Base-by-base conservation (phyloP, 345 rosid species). In the Erucastrum elatum region DNA sequence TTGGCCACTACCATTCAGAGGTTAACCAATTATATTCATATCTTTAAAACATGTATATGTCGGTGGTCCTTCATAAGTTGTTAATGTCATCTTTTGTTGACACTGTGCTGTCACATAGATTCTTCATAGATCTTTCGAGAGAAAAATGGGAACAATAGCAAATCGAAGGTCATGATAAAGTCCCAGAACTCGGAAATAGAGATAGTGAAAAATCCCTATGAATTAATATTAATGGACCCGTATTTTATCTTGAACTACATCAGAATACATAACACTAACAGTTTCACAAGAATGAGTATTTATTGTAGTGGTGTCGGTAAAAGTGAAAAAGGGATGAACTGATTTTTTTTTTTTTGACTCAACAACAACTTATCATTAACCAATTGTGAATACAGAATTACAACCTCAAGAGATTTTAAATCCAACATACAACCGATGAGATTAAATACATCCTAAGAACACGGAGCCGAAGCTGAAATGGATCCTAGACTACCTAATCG, bases 1-100 rank as follows among this genome's bases (percentile, higher is more conserved):
- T 79, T 68, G 78, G 66, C 75, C 82, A 79, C 74, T 68, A 62
- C 49, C 25, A 67, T 74, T 21, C 59, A 79, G 34, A 79, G 46
- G 13, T n/a, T 46, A 74, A 68, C 70, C 70, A 79, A 74, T 68
- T 70, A 74, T 3, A 74, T 74, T 68, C 66, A 74, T 61, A 73
- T 61, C 31, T 49, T 44, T 60, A 34, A 55, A 74, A 73, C 70
- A 73, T 79, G 55, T 74, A 62, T 62, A 49, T 68, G 70, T 41
- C 6, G 72, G 82, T 78, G 74, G 82, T 78, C 82, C 82, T 76
- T 76, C 15, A 33, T 13, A 16, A 58, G 61, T 30, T 71, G 3
- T 64, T 53, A 35, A 17, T 4, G 72, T 65, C 44, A 0, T 72
- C 60, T 74, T 68, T 72, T 78, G 77, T 66, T 66, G 73, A 62